Conservation (phyloP, 441 rosid species). For the Isatis lusitanica region DNA sequence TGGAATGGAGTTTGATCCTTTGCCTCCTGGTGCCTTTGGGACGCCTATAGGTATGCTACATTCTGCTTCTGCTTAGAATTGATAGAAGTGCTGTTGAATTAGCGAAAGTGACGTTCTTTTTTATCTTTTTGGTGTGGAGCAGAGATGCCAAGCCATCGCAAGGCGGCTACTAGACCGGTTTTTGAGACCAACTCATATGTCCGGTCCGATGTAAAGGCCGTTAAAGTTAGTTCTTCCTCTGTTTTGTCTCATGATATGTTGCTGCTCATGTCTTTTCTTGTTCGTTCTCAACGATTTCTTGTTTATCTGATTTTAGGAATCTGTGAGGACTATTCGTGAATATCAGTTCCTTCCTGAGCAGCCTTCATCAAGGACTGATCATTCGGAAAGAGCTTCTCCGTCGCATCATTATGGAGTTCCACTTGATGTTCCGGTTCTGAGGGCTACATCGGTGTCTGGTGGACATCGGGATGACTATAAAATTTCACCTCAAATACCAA, state of each 20-base stretch:
- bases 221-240: slow-evolving; percentile 46
- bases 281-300: not conserved
- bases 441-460: slow-evolving; percentile 43
- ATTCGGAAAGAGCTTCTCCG: slow-evolving; percentile 55
- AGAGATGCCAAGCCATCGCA: slow-evolving; percentile 47
- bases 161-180: slow-evolving; percentile 36
- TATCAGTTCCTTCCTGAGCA: slow-evolving; percentile 91
- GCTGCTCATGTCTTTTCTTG: not conserved
- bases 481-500: slow-evolving; percentile 54
- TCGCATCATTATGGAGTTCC: slow-evolving; percentile 50
- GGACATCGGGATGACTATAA: slow-evolving; percentile 49
- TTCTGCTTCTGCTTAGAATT: not conserved
- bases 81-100: not conserved
- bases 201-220: slow-evolving; percentile 43
- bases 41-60: slow-evolving; percentile 50
- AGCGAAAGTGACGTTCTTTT: not conserved
- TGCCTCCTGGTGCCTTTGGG: slow-evolving; percentile 81
- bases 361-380: slow-evolving; percentile 67
- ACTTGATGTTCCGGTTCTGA: slow-evolving; percentile 43
- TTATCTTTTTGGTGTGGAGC: slow-evolving; percentile 30
- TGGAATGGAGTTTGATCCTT: slow-evolving; percentile 75
- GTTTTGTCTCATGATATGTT: not conserved
- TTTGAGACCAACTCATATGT: slow-evolving; percentile 51
- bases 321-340: slow-evolving; percentile 66
- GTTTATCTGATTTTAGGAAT: slow-evolving; percentile 39